Conservation (phyloP, 2,329 filamentous ascomycete species). For the Trichoderma semiorbis region DNA sequence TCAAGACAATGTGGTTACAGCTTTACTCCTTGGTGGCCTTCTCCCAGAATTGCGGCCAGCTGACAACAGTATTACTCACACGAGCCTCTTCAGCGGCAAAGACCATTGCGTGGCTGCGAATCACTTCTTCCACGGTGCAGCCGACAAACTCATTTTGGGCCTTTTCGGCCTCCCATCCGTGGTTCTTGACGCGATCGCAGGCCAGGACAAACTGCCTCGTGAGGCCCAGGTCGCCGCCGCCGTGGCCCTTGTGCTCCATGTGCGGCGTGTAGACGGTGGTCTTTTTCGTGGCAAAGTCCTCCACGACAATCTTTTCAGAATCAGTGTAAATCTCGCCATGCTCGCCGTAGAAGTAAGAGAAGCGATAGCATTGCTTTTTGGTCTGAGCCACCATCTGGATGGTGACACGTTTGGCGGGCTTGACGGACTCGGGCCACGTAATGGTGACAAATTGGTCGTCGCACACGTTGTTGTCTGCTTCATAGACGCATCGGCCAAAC, state of each 20-base stretch:
- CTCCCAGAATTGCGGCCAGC: slow-evolving; percentile 76
- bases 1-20: not conserved
- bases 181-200: slow-evolving; percentile 73
- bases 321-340: slow-evolving; percentile 85
- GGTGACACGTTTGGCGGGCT: slow-evolving; percentile 76
- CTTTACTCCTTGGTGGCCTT: slow-evolving; percentile 20
- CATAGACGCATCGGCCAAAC: slow-evolving; percentile 96
- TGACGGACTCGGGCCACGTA: slow-evolving; percentile 69
- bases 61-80: slow-evolving; percentile 62
- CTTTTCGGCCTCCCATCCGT: slow-evolving; percentile 59
- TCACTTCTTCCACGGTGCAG: slow-evolving; percentile 78
- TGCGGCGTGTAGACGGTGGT: slow-evolving; percentile 30
- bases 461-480: slow-evolving; percentile 87
- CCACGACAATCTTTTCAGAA: slow-evolving; percentile 69
- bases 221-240: slow-evolving; percentile 52
- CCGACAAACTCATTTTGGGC: slow-evolving; percentile 77
- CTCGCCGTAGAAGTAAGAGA: slow-evolving; percentile 82
- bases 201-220: slow-evolving; percentile 79
- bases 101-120: slow-evolving; percentile 88
- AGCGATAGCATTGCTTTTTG: slow-evolving; percentile 78
- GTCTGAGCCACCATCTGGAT: slow-evolving; percentile 96
- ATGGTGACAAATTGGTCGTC: slow-evolving; percentile 91
- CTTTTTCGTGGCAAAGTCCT: slow-evolving; percentile 49
- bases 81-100: slow-evolving; percentile 92
- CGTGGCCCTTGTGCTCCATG: slow-evolving; percentile 38